These are phyloP conservation scores for Trifolium pratense DNA, from an alignment of 306 rosid genomes.

Conservation along the genomic window DNA sequence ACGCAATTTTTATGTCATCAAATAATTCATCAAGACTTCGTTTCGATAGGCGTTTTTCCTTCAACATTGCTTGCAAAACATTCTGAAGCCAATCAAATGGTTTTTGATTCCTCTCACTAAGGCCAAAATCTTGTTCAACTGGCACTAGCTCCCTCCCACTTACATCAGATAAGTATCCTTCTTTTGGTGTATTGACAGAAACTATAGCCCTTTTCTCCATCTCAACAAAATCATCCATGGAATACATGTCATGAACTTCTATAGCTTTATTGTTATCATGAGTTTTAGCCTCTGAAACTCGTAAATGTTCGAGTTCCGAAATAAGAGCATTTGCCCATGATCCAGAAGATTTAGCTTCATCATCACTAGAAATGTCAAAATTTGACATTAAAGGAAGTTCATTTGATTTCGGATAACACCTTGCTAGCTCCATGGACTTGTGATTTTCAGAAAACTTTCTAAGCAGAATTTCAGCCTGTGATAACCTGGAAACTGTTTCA, in stretches of 20 bases:
- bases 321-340: slow-evolving; percentile 68
- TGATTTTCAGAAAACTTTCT: slow-evolving; percentile 52
- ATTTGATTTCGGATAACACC: slow-evolving; percentile 44
- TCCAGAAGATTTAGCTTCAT: slow-evolving; percentile 63
- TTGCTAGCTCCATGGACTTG: slow-evolving; percentile 53
- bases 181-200: slow-evolving; percentile 52
- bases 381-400: slow-evolving; percentile 52
- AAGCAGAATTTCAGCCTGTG: slow-evolving; percentile 59
- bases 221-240: slow-evolving; percentile 70
- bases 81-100: slow-evolving; percentile 84
- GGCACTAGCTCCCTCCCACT: slow-evolving; percentile 61
- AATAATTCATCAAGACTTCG: slow-evolving; percentile 67
- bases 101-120: slow-evolving; percentile 24
- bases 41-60: slow-evolving; percentile 60
- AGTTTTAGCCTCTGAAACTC: slow-evolving; percentile 52
- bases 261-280: slow-evolving; percentile 39
- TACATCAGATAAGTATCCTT: slow-evolving; percentile 36
- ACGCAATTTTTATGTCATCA: slow-evolving; percentile 72
- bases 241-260: slow-evolving; percentile 55
- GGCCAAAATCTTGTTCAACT: slow-evolving; percentile 36
- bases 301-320: slow-evolving; percentile 59
- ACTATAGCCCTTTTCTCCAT: slow-evolving; percentile 82
- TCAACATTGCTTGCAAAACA: slow-evolving; percentile 66
- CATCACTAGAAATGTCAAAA: slow-evolving; percentile 59
- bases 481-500: slow-evolving; percentile 65